Base-by-base conservation (phyloP, 306 rosid genomes). In the Begonia fuchsioides region DNA sequence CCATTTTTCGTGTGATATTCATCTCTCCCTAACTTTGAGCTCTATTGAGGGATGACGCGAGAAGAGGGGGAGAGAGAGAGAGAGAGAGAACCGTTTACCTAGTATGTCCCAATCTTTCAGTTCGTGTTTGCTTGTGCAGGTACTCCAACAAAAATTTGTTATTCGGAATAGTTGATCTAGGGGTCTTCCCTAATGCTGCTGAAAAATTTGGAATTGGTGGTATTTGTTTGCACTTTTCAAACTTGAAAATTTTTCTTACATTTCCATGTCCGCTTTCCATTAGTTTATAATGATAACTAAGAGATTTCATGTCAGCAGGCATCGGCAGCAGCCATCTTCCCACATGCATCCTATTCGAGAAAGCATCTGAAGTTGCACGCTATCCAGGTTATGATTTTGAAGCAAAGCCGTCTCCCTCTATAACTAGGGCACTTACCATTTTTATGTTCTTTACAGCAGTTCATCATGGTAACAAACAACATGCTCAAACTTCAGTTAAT, bases 181-280 rank as follows among this genome's bases (percentile, higher is more conserved):
- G 97, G 18, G 78, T 90, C 66, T 90, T 90, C 71, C 97, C 97
- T 56, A 90, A 81, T 59, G 93, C 85, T 52, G 95, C 95, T 8
- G 84, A 63, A 52, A 72, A 71, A 19, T 79, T 84, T 62, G 95
- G 95, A 67, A 77, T 88, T 20, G 73, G 82, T 50, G 93, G 93
- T 84, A 84, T 43, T 41, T 60, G 17, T 14, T 11, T 26, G 15
- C 4, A 59, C 15, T 49, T 38, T 44, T 58, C 1, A 10, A 49
- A 39, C 43, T 38, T 17, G 39, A 47, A 56, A 44, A 49, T 55
- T 60, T 13, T 49, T 16, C n/a, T 41, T 13, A 1, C 2, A 10
- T 6, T 41, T 41, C 12, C 45, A 41, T 10, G 45, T 4, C 3
- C 35, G 35, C 35, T 26, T 26, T 2, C 35, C 35, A 26, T 26